Percentiles rank a stretch among this genome's conserved stretches.
Evolutionary conservation across 495 filamentous ascomycete species (phyloP).

Genomic region (Aspergillus diversus): DNA sequence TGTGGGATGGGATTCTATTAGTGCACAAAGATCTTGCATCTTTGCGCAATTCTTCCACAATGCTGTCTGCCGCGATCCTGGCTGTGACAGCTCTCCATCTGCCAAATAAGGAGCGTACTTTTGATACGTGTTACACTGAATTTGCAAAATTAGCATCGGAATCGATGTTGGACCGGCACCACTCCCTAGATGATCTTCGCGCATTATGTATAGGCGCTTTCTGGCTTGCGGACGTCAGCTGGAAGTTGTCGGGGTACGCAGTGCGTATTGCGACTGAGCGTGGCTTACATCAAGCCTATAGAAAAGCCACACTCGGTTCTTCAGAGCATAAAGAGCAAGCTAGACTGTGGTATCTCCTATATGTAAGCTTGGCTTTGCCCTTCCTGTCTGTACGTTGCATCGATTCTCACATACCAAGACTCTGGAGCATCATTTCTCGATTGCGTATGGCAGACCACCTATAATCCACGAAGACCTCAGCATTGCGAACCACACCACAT

Average conservation of each 20-base stretch:
- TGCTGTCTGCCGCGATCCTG: slow-evolving; percentile 54
- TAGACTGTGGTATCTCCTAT: slow-evolving; percentile 57
- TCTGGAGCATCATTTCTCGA: slow-evolving; percentile 60
- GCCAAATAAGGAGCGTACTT: slow-evolving; percentile 48
- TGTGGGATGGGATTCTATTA: slow-evolving; percentile 54
- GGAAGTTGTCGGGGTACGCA: slow-evolving; percentile 59
- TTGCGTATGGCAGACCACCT: slow-evolving; percentile 57
- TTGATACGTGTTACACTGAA: slow-evolving; percentile 56
- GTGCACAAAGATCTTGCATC: slow-evolving; percentile 48
- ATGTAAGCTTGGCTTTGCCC: slow-evolving; percentile 39
- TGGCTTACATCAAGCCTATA: slow-evolving; percentile 53
- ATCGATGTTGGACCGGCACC: slow-evolving; percentile 55
- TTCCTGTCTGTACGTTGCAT: not conserved
- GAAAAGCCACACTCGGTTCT: slow-evolving; percentile 51
- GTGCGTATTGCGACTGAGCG: slow-evolving; percentile 60
- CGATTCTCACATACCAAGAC: slow-evolving; percentile 37
- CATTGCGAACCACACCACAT: slow-evolving; percentile 54
- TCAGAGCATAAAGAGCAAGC: slow-evolving; percentile 50
- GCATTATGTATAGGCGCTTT: slow-evolving; percentile 58
- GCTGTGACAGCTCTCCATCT: slow-evolving; percentile 58
- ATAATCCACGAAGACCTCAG: slow-evolving; percentile 59
- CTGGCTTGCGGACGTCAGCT: slow-evolving; percentile 59
- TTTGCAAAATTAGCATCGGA: slow-evolving; percentile 55
- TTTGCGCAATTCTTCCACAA: slow-evolving; percentile 53
- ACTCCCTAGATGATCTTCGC: slow-evolving; percentile 55